Conservation (phyloP, 345 rosid species). For the Citrus medica region DNA sequence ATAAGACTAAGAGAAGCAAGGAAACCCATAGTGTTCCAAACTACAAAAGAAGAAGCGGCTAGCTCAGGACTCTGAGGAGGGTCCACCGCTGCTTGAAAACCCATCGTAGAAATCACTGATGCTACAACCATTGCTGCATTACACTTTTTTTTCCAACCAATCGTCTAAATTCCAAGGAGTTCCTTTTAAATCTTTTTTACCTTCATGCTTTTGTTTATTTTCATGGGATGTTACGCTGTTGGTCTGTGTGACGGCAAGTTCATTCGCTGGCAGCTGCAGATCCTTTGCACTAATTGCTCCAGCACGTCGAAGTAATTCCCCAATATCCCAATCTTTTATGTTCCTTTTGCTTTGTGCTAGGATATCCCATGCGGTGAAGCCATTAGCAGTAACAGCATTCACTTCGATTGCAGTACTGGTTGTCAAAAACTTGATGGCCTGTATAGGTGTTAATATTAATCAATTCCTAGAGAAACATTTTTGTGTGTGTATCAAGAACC, state of each 20-base stretch:
- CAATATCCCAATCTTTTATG: not conserved
- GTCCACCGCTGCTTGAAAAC: constrained; percentile 23
- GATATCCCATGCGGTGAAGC: not conserved
- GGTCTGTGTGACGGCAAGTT: not conserved
- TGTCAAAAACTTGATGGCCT: constrained; percentile 19
- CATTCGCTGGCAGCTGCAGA: too few relatives aligned
- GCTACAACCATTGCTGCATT: constrained; percentile 26
- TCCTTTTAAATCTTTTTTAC: not conserved
- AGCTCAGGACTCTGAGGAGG: constrained; percentile 24
- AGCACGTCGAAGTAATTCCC: not conserved
- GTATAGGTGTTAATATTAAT: not conserved
- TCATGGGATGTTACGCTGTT: not conserved
- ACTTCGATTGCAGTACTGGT: not conserved
- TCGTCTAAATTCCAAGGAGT: not conserved
- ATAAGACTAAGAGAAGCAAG: constrained; percentile 24
- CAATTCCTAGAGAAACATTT: not conserved
- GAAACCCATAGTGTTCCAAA: constrained; percentile 5
- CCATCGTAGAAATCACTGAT: constrained; percentile 30
- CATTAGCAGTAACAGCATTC: not conserved
- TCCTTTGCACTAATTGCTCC: not conserved
- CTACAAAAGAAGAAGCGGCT: too few relatives aligned
- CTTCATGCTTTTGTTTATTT: not conserved
- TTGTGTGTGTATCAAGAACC: not conserved
- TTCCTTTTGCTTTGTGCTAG: not conserved
- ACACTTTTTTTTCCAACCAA: not conserved